Evolutionary conservation across 495 filamentous ascomycete species (phyloP).

Genomic region (Apiosordaria backusii): DNA sequence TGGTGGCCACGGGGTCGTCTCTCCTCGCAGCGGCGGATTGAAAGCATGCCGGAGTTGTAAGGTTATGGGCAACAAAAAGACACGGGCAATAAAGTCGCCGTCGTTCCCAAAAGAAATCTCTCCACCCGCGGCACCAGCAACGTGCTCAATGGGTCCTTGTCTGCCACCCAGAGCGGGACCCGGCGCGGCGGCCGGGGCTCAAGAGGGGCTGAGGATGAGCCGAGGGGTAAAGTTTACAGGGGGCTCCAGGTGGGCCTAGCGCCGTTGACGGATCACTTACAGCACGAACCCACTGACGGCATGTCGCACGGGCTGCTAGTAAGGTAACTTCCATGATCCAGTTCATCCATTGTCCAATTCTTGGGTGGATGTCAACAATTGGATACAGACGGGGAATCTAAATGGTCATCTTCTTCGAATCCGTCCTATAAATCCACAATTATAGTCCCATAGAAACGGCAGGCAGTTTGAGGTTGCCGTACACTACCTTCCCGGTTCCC

Average conservation of each 20-base stretch:
- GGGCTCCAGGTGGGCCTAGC: background rate
- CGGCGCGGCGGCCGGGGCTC: conserved; percentile 15
- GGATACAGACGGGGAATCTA: background rate
- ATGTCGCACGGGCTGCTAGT: background rate
- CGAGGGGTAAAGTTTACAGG: conserved; percentile 19
- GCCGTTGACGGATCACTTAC: background rate
- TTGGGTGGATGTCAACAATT: background rate
- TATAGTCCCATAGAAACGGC: background rate
- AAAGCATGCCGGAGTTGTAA: conserved; percentile 11
- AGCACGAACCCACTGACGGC: background rate
- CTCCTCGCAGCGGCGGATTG: conserved; percentile 11
- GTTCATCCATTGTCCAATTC: background rate
- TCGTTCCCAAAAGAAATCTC: conserved; percentile 22
- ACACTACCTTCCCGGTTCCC: background rate
- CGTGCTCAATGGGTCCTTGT: conserved; percentile 5
- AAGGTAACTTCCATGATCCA: background rate
- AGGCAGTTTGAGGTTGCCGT: too few species aligned
- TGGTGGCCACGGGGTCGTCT: conserved; percentile 1
- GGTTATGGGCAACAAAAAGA: background rate
- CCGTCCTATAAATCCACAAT: background rate
- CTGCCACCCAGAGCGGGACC: conserved; percentile 3
- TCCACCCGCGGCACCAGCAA: conserved; percentile 9
- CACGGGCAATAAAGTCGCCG: conserved; percentile 10
- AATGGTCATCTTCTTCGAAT: background rate
- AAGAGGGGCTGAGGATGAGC: conserved; percentile 14